A percentile compares a stretch with the other conserved stretches of the same genome.
Conservation (phyloP, 495 filamentous ascomycete species). For the Neurospora cerealis region DNA sequence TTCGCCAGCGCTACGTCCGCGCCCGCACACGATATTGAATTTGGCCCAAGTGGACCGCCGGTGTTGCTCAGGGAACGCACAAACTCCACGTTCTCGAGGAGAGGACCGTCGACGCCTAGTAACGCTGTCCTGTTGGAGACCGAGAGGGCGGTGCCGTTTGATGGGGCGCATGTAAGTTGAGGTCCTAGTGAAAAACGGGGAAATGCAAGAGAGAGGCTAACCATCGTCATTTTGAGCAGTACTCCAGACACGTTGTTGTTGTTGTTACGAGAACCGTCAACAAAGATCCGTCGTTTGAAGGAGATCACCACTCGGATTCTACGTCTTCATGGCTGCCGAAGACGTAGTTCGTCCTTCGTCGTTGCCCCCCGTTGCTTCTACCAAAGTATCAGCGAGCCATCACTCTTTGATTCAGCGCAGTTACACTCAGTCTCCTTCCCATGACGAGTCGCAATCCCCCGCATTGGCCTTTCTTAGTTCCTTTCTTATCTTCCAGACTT, state of each 20-base stretch:
- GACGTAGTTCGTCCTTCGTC: background rate
- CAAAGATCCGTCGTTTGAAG: background rate
- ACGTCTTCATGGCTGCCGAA: background rate
- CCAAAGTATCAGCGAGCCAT: background rate
- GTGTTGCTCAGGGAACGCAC: background rate
- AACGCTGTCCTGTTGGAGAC: background rate
- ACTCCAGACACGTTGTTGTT: background rate
- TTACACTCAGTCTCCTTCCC: background rate
- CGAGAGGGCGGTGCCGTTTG: background rate
- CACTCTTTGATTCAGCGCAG: background rate
- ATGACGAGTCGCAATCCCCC: background rate
- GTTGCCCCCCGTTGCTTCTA: background rate
- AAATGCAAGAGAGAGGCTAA: background rate
- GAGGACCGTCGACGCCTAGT: background rate
- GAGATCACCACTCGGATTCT: background rate
- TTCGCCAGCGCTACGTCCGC: background rate
- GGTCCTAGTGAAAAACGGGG: accelerated
- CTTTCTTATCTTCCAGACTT: background rate
- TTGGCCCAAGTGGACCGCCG: background rate
- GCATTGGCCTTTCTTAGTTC: background rate
- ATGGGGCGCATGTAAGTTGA: background rate
- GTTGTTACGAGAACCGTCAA: background rate
- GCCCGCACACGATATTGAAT: background rate
- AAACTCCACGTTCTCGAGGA: background rate
- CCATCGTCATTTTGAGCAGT: background rate